Evolutionary conservation across 257 asterid genomes (phyloP).

Genomic region (Perilla frutescens): DNA sequence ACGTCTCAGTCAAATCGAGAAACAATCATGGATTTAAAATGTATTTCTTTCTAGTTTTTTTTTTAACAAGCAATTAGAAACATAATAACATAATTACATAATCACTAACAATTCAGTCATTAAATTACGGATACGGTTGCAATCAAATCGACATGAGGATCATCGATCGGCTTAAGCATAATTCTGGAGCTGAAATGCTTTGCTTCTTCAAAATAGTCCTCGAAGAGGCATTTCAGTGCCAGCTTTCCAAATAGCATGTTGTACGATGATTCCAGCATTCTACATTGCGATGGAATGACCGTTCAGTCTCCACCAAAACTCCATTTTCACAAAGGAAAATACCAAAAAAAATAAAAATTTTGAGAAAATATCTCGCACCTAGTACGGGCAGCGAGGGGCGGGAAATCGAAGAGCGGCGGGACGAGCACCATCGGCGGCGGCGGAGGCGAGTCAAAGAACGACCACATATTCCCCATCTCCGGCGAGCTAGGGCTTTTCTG

Average conservation of each 20-base stretch:
- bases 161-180: slow-evolving; percentile 91
- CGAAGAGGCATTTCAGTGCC: slow-evolving; percentile 75
- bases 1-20: not conserved
- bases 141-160: slow-evolving; percentile 93
- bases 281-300: slow-evolving; percentile 42
- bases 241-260: slow-evolving; percentile 79
- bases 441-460: slow-evolving; percentile 67
- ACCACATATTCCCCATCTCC: slow-evolving; percentile 67
- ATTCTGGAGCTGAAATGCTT: slow-evolving; percentile 69
- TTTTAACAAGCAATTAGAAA: not conserved
- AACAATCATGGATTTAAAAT: not conserved
- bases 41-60: not conserved
- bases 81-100: not conserved
- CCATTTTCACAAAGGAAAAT: not conserved
- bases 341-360: not conserved
- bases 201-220: slow-evolving; percentile 81
- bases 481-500: not conserved
- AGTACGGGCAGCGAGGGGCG: slow-evolving; percentile 93
- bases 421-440: slow-evolving; percentile 95
- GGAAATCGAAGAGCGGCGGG: slow-evolving; percentile 95
- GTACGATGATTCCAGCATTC: slow-evolving; percentile 94
- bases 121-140: slow-evolving; percentile 73
- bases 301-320: slow-evolving; percentile 10
- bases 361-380: slow-evolving; percentile 47
- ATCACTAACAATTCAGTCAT: not conserved